Conservation (phyloP, 2,329 filamentous ascomycete species). For the Phialophora chinensis region DNA sequence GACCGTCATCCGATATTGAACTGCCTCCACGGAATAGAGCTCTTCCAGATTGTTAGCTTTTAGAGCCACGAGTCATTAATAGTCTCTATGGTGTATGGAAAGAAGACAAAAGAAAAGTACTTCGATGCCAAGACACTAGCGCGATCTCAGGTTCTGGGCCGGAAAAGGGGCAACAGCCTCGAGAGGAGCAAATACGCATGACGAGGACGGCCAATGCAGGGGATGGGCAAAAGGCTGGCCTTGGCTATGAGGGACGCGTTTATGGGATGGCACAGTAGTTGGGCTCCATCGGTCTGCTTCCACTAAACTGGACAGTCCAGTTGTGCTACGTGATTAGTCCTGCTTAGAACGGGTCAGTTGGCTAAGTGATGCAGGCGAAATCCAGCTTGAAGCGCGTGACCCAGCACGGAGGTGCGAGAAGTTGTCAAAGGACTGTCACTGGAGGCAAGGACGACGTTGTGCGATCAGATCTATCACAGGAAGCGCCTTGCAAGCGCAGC, state of each 20-base stretch:
- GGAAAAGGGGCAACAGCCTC: conserved; percentile 12
- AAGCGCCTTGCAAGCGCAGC: not conserved
- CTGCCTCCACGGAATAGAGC: too few species aligned
- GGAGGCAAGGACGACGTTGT: not conserved
- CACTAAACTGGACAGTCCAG: not conserved
- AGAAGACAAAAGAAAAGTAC: not conserved
- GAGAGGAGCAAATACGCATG: not conserved
- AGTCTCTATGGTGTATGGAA: not conserved
- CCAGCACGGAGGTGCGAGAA: too few species aligned
- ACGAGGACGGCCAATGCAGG: too few species aligned
- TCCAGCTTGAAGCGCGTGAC: too few species aligned
- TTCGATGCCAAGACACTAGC: conserved; percentile 15
- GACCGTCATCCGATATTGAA: not conserved
- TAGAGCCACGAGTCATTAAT: not conserved
- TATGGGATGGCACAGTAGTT: not conserved
- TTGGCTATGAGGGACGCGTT: not conserved
- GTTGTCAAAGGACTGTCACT: not conserved
- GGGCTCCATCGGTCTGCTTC: too few species aligned
- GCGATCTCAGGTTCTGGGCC: not conserved
- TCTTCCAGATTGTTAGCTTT: not conserved
- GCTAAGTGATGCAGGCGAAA: too few species aligned
- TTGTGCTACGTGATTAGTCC: not conserved
- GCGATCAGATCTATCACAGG: not conserved
- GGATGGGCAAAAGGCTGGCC: not conserved
- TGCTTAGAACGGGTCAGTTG: too few species aligned